phyloP scores from a whole-genome alignment of 352 stramenopile species.

The Globisporangium polare region DNA sequence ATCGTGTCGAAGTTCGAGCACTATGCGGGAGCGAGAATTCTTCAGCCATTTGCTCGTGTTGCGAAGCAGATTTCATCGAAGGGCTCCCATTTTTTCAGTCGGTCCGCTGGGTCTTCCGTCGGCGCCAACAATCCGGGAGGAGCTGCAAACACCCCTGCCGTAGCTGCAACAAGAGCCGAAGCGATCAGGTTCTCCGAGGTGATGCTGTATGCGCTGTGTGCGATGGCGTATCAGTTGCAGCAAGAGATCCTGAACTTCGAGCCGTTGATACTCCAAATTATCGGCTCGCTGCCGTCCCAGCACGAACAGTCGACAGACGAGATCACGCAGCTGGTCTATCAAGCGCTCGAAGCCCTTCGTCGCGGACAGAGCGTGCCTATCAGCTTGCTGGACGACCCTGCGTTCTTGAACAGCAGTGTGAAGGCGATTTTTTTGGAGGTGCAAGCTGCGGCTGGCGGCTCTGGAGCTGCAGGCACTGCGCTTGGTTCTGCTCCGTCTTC shows the following conservation, averaged over 20 bases:
- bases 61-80: conserved; percentile 72
- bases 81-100: conserved; percentile 60
- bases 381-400: conserved; percentile 48
- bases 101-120: conserved; percentile 27
- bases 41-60: conserved; percentile 68
- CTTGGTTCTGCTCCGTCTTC: conserved; percentile 35
- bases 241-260: conserved; percentile 70
- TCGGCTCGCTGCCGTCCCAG: conserved; percentile 48
- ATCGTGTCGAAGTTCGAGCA: conserved; percentile 73
- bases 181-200: conserved; percentile 71
- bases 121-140: conserved; percentile 9
- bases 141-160: conserved; percentile 23
- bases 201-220: conserved; percentile 68
- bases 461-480: conserved; percentile 20
- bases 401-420: conserved; percentile 42
- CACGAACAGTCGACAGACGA: conserved; percentile 33
- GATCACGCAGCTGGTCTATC: conserved; percentile 46
- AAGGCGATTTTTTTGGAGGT: conserved; percentile 37
- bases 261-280: conserved; percentile 61
- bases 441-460: conserved; percentile 21
- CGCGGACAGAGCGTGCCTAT: conserved; percentile 36
- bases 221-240: conserved; percentile 76
- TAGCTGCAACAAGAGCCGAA: conserved; percentile 60
- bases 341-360: conserved; percentile 53
- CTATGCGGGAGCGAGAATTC: conserved; percentile 68